Base-by-base conservation (phyloP, 345 rosid genomes). In the Abelmoschus esculentus region DNA sequence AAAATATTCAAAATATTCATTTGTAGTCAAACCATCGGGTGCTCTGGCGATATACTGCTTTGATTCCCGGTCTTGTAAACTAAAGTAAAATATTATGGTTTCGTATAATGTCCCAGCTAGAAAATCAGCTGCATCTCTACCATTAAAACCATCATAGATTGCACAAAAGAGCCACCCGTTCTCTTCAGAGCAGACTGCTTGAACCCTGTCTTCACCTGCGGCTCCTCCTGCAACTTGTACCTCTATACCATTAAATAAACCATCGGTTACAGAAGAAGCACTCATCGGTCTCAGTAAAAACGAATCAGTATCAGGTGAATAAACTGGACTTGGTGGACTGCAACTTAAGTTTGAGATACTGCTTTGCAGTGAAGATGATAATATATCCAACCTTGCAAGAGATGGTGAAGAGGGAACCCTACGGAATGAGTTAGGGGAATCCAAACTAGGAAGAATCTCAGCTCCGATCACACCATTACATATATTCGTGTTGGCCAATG, bases 91-190 rank as follows among this genome's bases (percentile, higher is more conserved):
- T 66, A 85, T 78, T 71, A 95, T 83, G 53, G 85, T 83, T 78
- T 95, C 96, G 56, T 90, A 95, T 61, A 95, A 79, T 55, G 99
- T 95, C 66, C 96, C 96, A 38, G 96, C 96, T 72, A 91, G 83
- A 86, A 91, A 95, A 81, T 95, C 99, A 78, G 97, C 99, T 8
- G 99, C 99, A 78, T 91, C 99, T 77, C 97, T 86, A 65, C 99
- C 97, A 66, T 95, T 95, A 66, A 95, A 95, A 8, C 99, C 99
- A 56, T 91, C 99, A 66, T 88, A 95, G 34, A 95, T 90, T 7
- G 89, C 96, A 50, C 99, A 91, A 66, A 90, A 91, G 10, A 95
- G 85, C 96, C 89, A 90, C 18, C 96, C 97, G 26, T 91, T 86
- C 80, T 95, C 99, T 76, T 91, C 97, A 68, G 96, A 95, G 76